Conservation (phyloP, 2,329 filamentous ascomycete genomes). For the Alternaria sp. region DNA sequence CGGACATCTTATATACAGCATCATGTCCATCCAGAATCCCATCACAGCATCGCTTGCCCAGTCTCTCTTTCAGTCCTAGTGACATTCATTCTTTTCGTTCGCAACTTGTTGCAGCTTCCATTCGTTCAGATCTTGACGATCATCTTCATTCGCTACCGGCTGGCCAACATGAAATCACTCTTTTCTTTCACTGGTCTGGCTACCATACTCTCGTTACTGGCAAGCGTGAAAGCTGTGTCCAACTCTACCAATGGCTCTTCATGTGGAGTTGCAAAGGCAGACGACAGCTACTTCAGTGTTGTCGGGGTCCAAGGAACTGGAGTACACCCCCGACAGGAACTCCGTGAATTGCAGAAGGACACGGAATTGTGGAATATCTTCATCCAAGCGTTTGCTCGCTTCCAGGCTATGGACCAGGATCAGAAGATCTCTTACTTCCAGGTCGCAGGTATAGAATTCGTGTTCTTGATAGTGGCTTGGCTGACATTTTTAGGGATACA, state of each 20-base stretch:
- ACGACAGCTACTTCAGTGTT: conserved; percentile 41
- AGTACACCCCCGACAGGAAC: conserved; percentile 33
- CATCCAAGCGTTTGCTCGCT: conserved; percentile 37
- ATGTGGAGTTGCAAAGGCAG: conserved; percentile 25
- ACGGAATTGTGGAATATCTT: conserved; percentile 42
- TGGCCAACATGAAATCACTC: conserved; percentile 39
- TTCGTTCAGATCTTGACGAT: conserved; percentile 32
- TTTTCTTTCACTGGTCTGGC: conserved; percentile 25
- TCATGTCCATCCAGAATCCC: neutral
- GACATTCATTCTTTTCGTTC: conserved; percentile 32
- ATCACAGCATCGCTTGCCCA: conserved; percentile 7
- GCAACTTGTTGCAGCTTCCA: conserved; percentile 20
- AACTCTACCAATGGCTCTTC: conserved; percentile 27
- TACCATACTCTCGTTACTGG: conserved; percentile 26
- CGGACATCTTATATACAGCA: neutral
- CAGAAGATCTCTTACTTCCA: conserved; percentile 42
- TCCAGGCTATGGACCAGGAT: conserved; percentile 41
- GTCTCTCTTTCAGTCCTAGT: conserved; percentile 32
- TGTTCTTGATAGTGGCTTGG: neutral
- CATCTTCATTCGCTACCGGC: conserved; percentile 34
- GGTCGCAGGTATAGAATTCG: conserved; percentile 30
- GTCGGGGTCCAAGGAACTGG: conserved; percentile 42
- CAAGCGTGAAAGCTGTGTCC: conserved; percentile 19
- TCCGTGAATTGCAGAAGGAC: conserved; percentile 42
- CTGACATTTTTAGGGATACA: conserved; percentile 33